Conservation (phyloP, 495 filamentous ascomycete genomes). For the Sporormia fimetaria region DNA sequence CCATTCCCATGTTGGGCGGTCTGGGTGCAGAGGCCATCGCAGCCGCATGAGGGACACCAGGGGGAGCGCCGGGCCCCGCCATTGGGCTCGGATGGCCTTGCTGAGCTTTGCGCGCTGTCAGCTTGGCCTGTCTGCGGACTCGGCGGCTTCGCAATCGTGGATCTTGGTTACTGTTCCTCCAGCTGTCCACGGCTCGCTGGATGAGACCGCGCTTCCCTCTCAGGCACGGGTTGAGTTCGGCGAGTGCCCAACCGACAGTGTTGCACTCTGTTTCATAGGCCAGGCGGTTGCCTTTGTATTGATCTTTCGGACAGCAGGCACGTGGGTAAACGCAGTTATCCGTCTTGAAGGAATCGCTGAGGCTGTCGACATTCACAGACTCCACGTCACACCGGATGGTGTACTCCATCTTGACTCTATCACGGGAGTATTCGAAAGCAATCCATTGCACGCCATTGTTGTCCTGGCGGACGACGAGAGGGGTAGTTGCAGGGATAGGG, state of each 20-base stretch:
- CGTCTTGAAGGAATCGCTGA: conserved; percentile 81
- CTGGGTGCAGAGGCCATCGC: conserved; percentile 27
- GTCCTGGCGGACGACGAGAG: conserved; percentile 87
- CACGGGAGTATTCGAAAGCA: conserved; percentile 93
- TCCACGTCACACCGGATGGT: conserved; percentile 97
- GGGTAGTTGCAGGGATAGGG: conserved; percentile 95
- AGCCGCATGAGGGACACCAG: conserved; percentile 28
- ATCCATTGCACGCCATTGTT: conserved; percentile 98
- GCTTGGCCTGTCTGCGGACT: conserved; percentile 90
- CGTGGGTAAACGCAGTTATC: conserved; percentile 97
- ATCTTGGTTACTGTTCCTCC: conserved; percentile 98
- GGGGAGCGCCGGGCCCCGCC: conserved; percentile 38
- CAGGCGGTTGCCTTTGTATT: conserved; percentile 88
- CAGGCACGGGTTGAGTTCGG: conserved; percentile 80
- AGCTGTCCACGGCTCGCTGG: conserved; percentile 93
- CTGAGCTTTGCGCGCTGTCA: conserved; percentile 66
- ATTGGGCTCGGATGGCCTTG: conserved; percentile 40
- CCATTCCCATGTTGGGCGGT: conserved; percentile 44
- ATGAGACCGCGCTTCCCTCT: conserved; percentile 91
- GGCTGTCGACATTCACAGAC: conserved; percentile 79
- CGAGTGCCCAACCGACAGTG: conserved; percentile 91
- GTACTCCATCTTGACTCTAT: conserved; percentile 98
- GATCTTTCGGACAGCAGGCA: conserved; percentile 88
- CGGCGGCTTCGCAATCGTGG: conserved; percentile 77
- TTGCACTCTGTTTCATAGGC: conserved; percentile 98